Percentiles rank a stretch among this genome's conserved stretches.
Evolutionary conservation across 257 asterid species (phyloP).

Genomic region (Paulownia fortunei): DNA sequence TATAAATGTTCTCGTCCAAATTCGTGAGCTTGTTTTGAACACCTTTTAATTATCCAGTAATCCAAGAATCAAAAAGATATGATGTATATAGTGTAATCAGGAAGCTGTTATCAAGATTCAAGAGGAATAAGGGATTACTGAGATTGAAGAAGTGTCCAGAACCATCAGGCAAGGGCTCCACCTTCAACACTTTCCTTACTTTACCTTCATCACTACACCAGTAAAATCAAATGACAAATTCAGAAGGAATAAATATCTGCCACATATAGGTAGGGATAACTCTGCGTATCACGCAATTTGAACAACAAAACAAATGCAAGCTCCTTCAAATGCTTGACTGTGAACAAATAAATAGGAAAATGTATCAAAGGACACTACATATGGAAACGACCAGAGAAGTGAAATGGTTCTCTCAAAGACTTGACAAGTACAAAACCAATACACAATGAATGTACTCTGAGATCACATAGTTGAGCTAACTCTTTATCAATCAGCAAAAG

Average conservation of each 20-base stretch:
- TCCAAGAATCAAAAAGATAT: slow-evolving; percentile 18
- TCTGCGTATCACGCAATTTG: background rate
- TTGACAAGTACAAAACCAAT: background rate
- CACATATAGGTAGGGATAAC: background rate
- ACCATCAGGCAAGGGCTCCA: slow-evolving; percentile 98
- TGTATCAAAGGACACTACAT: background rate
- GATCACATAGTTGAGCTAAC: background rate
- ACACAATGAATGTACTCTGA: background rate
- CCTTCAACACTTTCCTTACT: slow-evolving; percentile 93
- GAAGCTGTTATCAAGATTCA: background rate
- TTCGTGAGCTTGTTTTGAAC: slow-evolving; percentile 92
- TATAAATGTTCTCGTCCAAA: slow-evolving; percentile 83
- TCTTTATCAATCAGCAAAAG: slow-evolving; percentile 1
- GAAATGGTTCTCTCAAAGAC: background rate
- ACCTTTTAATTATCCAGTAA: slow-evolving; percentile 55
- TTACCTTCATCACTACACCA: slow-evolving; percentile 88
- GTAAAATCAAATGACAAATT: slow-evolving; percentile 28
- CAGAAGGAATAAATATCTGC: background rate
- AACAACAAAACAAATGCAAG: slow-evolving; percentile 13
- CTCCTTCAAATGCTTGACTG: background rate
- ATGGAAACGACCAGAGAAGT: background rate
- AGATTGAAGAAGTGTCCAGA: slow-evolving; percentile 98
- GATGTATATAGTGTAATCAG: background rate
- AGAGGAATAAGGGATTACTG: slow-evolving; percentile 57
- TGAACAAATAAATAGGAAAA: background rate